A percentile compares a stretch with the other conserved stretches of the same genome.
Conservation (phyloP, 345 rosid genomes). For the Alliaria petiolata region DNA sequence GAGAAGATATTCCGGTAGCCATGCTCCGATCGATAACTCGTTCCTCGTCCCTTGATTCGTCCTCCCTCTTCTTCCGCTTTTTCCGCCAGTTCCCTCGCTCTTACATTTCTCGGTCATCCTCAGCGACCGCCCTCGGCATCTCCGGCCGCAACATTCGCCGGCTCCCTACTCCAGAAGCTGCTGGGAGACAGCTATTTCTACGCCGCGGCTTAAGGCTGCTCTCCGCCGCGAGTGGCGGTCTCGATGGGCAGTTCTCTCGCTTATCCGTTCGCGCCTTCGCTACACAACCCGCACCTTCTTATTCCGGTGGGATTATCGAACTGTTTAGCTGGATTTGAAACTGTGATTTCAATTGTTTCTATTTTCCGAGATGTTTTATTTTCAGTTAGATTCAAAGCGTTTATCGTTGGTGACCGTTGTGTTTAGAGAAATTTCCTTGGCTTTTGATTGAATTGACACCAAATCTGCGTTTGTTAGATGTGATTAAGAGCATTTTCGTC, state of each 20-base stretch:
- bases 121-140: slow-evolving; percentile 11
- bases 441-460: background rate
- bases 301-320: background rate
- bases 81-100: slow-evolving; percentile 29
- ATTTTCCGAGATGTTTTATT: background rate
- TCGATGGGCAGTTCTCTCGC: slow-evolving; percentile 42
- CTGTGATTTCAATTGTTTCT: background rate
- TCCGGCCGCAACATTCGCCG: slow-evolving; percentile 33
- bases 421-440: background rate
- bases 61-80: slow-evolving; percentile 39
- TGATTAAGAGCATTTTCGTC: background rate
- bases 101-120: slow-evolving; percentile 23
- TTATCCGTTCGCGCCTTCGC: slow-evolving; percentile 55
- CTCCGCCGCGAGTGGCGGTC: background rate
- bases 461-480: background rate
- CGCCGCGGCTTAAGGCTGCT: slow-evolving; percentile 21
- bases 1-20: slow-evolving; percentile 24
- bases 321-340: too few species aligned
- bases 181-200: slow-evolving; percentile 15
- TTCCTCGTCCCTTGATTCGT: slow-evolving; percentile 38
- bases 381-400: background rate
- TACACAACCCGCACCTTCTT: slow-evolving; percentile 41
- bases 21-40: slow-evolving; percentile 47
- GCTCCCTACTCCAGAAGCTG: slow-evolving; percentile 29
- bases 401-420: background rate